These are phyloP conservation scores for Fusarium sulawesiense DNA, from an alignment of 2,329 filamentous ascomycete genomes.

Conservation along the genomic window DNA sequence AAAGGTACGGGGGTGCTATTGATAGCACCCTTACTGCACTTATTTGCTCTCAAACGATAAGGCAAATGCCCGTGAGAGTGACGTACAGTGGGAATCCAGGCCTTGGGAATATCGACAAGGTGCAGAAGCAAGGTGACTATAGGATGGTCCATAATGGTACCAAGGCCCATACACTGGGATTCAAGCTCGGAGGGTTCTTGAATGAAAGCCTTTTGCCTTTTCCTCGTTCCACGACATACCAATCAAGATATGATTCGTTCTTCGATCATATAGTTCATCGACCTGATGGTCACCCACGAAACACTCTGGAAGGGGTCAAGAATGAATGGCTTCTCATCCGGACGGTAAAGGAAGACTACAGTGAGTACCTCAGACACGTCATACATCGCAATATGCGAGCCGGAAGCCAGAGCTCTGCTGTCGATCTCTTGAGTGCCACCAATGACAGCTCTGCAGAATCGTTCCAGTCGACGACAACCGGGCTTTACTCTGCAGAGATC, in stretches of 20 bases:
- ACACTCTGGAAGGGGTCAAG: background rate
- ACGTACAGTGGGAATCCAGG: background rate
- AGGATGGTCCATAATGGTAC: background rate
- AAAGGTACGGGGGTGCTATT: too few relatives aligned
- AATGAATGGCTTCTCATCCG: background rate
- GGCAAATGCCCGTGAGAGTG: background rate
- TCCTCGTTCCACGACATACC: too few relatives aligned
- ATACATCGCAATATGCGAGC: background rate
- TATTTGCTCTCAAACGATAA: background rate
- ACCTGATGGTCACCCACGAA: background rate
- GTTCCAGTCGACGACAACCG: background rate
- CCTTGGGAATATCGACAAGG: background rate
- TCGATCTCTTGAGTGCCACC: too few relatives aligned
- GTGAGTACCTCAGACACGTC: background rate
- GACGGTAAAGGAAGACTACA: background rate
- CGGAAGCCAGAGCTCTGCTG: background rate
- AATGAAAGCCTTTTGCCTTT: too few relatives aligned
- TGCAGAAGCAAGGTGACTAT: background rate
- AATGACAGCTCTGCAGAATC: background rate
- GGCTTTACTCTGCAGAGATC: background rate
- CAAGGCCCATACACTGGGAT: background rate
- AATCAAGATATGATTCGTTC: background rate
- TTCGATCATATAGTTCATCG: background rate
- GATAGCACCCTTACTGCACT: background rate
- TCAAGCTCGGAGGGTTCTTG: background rate